Base-by-base conservation (phyloP, 495 filamentous ascomycete species). In the Melanomma pulvis-pyrius region DNA sequence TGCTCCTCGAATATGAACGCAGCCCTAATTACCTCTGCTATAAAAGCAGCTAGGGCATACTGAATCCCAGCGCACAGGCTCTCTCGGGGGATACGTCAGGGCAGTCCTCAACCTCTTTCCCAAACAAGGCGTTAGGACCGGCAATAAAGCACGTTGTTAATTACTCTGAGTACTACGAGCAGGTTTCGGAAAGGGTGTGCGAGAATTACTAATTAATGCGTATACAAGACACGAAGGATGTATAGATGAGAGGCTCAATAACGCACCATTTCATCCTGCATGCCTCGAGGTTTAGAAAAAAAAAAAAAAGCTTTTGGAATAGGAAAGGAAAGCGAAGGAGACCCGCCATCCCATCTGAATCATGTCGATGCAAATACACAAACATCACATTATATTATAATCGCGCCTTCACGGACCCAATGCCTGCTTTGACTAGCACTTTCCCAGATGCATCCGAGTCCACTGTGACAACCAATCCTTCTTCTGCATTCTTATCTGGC, bases 391-490 rank as follows among this genome's bases (percentile, higher is more conserved):
- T n/a, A 44, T 44, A 44, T 63, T 50, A 74, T 34, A 74, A 59
- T 21, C 62, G 69, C 28, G 72, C 57, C 54, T 63, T 72, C 19
- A 68, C 50, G 2, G 48, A 30, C 3, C 63, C 69, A 24, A 49
- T 30, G 12, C 60, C 70, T 19, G 56, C 67, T 29, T 70, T 70
- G 8, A 69, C 70, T 19, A 63, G 36, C 26, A 70, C 68, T 36
- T 44, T 65, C 13, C 65, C 64, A 46, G 32, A 50, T 1, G 36
- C 30, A 54, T 73, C 68, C 15, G 50, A 65, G 29, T 73, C 65
- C 9, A 74, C 68, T 4, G 30, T 51, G 1, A 76, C 74, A 1
- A 62, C 63, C 15, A 74, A 36, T 6, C 74, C 71, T 22, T 75
- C 73, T 3, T 68, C 70, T 24, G 64, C 74, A 47, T 46, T 55